Evolutionary conservation across 352 stramenopile genomes (phyloP), one percentile per base, ranked within the genome.

Genomic region (Phytophthora crassamura): DNA sequence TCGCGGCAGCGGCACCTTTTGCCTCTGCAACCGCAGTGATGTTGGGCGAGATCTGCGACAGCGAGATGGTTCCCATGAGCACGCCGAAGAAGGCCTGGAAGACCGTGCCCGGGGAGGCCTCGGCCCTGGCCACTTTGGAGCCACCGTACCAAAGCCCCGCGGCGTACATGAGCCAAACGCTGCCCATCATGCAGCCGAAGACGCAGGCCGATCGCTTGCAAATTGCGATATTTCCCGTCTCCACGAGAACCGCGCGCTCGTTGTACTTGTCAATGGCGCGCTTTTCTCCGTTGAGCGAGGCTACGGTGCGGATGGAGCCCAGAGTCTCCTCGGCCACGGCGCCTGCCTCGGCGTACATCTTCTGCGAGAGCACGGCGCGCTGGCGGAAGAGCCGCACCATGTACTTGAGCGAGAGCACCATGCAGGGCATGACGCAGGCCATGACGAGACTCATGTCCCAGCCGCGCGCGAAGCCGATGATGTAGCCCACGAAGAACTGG

Each of bases 11-110:
- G 12, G 78, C 69, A 25, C 76, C 80, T 11, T 62, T 73, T 2
- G 80, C 80, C 36, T 81, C 22, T 2, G 80, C 64, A 4, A 89
- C 73, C 7, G 80, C 78, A 1, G 55, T 70, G 28, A 89, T 48
- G 48, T 84, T 88, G 2, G 80, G 80, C 12, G 74, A 84, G 41
- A 88, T 75, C 51, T 89, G 76, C 0, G 67, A 72, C 2, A 89
- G 25, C 5, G 77, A 75, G 8, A 75, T 62, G 0, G 78, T 72
- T n/a, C 80, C 80, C 18, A 86, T 57, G 0, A 89, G 7, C 35
- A 86, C 78, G 15, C 60, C 81, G 28, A 85, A 84, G 57, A 90
- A 87, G 0, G 72, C 77, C 16, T 70, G 58, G 46, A 90, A 90
- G 20, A 88, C 78, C 4, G 51, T 45, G 4, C 49, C 55, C 2